Base-by-base conservation (phyloP, 805 yeast genomes). In the Saccharomycopsis sp. region DNA sequence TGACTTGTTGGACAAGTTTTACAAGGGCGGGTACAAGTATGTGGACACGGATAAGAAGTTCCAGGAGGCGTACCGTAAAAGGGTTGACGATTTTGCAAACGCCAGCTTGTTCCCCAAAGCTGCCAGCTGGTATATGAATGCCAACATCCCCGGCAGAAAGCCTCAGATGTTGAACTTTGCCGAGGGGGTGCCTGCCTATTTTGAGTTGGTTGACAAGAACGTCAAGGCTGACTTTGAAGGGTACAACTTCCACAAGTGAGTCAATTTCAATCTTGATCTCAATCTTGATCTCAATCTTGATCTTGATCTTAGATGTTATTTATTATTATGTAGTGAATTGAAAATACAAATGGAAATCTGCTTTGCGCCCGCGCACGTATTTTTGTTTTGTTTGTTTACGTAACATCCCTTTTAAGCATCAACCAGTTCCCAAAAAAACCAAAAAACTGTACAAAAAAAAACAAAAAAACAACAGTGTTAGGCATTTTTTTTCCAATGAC, bases 111-210 rank as follows among this genome's bases (percentile, higher is more conserved):
- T 52, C 32, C 54, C 55, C 20, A 36, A 38, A 19, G 51, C 58
- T 10, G 51, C 44, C 30, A 52, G 54, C 5, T 53, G 56, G 55
- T 57, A 56, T 30, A 56, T 55, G 59, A 61, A 61, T 5, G 53
- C 55, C 13, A 56, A 53, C 45, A 53, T 55, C 22, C 58, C 59
- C 15, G 59, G 59, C 2, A 55, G 56, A 42, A 47, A 49, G 33
- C 36, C 48, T 18, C 59, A 55, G 42, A 39, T 44, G 48, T 38
- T 54, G 35, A 53, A 53, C 42, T 55, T 43, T 34, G 21, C 43
- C 17, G 45, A 43, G 8, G 59, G 59, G 18, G 39, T 54, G 17
- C 55, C 56, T 4, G 15, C 25, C n/a, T 54, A 54, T 34, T 17
- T 23, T 20, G 30, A 29, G 19, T 22, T 46, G 29, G 35, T 50